Evolutionary conservation across 106 monocot species (phyloP).

Genomic region (Posidonia australis): DNA sequence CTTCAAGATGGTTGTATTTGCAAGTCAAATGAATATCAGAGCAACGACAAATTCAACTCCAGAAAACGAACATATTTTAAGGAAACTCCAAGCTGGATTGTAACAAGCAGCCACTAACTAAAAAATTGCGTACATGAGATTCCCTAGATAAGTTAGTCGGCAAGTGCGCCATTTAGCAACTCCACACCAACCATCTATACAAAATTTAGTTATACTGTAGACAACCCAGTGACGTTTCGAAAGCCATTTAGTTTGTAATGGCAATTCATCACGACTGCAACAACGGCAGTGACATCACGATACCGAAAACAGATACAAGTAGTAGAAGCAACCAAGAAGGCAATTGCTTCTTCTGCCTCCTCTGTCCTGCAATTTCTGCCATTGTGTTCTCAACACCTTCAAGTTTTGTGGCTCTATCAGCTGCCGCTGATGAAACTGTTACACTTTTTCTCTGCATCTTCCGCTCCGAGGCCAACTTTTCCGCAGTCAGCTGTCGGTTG

Average conservation of each 20-base stretch:
- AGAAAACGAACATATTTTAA: not conserved
- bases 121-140: not conserved
- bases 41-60: too few species aligned
- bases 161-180: not conserved
- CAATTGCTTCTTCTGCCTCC: conserved; percentile 35
- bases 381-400: conserved; percentile 8
- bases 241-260: not conserved
- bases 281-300: conserved; percentile 87
- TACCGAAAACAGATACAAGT: conserved; percentile 59
- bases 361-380: conserved; percentile 15
- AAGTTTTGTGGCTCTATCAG: not conserved
- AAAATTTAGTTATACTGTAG: not conserved
- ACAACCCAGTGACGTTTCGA: not conserved
- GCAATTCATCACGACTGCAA: conserved; percentile 45
- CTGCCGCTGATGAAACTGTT: not conserved
- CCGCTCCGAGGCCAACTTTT: conserved; percentile 11
- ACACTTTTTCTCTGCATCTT: conserved; percentile 1
- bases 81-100: not conserved
- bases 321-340: conserved; percentile 70
- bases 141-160: not conserved
- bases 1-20: too few species aligned
- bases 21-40: too few species aligned
- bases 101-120: not conserved
- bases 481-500: conserved; percentile 24
- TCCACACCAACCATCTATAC: conserved; percentile 2